Evolutionary conservation across 306 rosid genomes (phyloP), one percentile per base, ranked within the genome.

Genomic region (Canavalia gladiata): DNA sequence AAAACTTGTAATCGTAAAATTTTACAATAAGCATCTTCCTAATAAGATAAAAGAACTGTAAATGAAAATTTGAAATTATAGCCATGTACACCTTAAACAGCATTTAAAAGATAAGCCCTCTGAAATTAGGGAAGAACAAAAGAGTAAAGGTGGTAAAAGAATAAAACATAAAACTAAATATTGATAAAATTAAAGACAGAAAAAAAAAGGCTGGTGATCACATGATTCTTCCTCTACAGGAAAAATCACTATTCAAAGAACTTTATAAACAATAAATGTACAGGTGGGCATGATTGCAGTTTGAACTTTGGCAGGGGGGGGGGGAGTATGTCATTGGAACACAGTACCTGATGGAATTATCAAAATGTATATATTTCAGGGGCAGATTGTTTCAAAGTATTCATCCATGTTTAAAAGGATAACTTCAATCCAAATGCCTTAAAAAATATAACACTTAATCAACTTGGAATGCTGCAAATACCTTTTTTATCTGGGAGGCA

Each of bases 401-500:
- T 33, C 45, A 8, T 52, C 71, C 52, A 34, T 76, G 11, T 74
- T 18, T 34, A 50, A 42, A 18, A 57, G 49, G 39, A 9, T 6
- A 62, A 70, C 58, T 43, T 71, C 10, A 76, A 25, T 57, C 68
- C 78, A 50, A 66, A 47, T 65, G 75, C 58, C 82, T 25, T 64
- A 42, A 76, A 60, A 58, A 43, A 57, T 6, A 47, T 3, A 41
- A 42, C 11, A 66, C 31, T 56, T 9, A 18, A 33, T 28, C 12
- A 83, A 72, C 70, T 72, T 57, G 46, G 63, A 58, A 41, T 25
- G 67, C 59, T 47, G n/a, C 7, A 58, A 71, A 51, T 81, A 90
- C 97, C 97, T 86, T 64, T 81, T 77, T 58, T 65, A 93, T 89
- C 85, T 74, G 91, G 57, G 86, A 12, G 47, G 72, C 47, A 65